Evolutionary conservation across 2,329 filamentous ascomycete species (phyloP).

Genomic region (Rhynchosporium agropyri): DNA sequence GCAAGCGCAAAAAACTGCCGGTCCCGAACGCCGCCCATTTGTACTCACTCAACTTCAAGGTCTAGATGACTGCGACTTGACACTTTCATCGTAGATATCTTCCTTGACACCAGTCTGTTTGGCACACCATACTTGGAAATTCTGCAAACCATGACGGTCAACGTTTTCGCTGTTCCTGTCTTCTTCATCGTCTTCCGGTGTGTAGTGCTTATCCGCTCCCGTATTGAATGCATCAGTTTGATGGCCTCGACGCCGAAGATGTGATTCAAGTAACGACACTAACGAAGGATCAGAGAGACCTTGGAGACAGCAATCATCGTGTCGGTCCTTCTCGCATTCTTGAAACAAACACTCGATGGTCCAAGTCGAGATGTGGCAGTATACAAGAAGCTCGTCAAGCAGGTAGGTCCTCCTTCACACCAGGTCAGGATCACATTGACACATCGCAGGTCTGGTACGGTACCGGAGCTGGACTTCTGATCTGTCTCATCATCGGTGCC

Average conservation of each 20-base stretch:
- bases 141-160: constrained; percentile 54
- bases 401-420: constrained; percentile 46
- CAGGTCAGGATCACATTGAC: not conserved
- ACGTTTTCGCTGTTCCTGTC: constrained; percentile 77
- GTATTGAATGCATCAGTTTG: too few species aligned
- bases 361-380: constrained; percentile 61
- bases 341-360: constrained; percentile 76
- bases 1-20: not conserved
- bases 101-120: not conserved
- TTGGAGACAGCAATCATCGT: constrained; percentile 84
- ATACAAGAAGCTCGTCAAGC: constrained; percentile 67
- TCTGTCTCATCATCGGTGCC: constrained; percentile 61
- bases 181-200: constrained; percentile 88
- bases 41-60: not conserved
- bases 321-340: constrained; percentile 81
- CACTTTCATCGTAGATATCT: not conserved
- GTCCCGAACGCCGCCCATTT: not conserved
- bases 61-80: not conserved
- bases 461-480: constrained; percentile 52
- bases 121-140: not conserved
- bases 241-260: too few species aligned
- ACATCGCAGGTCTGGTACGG: constrained; percentile 60
- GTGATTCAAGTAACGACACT: not conserved
- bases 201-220: not conserved
- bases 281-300: constrained; percentile 54